Percentiles rank a stretch among this genome's conserved stretches.
Evolutionary conservation across 2,329 filamentous ascomycete genomes (phyloP).

Genomic region (Sarocladium strictum): DNA sequence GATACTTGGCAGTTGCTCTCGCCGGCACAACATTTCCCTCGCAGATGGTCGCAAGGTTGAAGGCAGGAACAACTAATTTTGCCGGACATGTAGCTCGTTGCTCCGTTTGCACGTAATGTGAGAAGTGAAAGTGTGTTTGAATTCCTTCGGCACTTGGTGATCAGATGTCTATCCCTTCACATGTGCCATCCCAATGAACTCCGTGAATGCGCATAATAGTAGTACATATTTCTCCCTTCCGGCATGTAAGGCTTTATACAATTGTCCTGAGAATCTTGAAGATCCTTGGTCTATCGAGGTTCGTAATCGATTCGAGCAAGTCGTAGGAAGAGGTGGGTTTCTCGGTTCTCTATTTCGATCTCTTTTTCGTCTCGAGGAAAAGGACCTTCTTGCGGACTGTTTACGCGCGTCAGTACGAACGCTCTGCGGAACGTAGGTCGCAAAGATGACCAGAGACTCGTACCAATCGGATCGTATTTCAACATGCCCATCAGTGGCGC

Average conservation of each 20-base stretch:
- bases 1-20: too few relatives aligned
- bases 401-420: not conserved
- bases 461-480: conserved; percentile 97
- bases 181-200: conserved; percentile 5
- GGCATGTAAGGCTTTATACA: not conserved
- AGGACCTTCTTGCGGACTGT: conserved; percentile 85
- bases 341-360: conserved; percentile 45
- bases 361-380: conserved; percentile 89
- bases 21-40: too few relatives aligned
- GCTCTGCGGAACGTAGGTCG: not conserved
- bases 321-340: not conserved
- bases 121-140: not conserved
- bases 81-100: not conserved
- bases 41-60: too few relatives aligned
- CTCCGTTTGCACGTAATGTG: not conserved
- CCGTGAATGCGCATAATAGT: conserved; percentile 8
- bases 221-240: not conserved
- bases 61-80: too few relatives aligned
- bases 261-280: not conserved
- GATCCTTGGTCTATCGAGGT: not conserved
- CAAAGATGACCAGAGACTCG: conserved; percentile 11
- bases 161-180: not conserved
- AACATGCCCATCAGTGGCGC: conserved; percentile 89
- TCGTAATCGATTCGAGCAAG: not conserved
- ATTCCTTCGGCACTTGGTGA: not conserved